Conservation (phyloP, 768 basidiomycete genomes). For the Lentinula sp. region DNA sequence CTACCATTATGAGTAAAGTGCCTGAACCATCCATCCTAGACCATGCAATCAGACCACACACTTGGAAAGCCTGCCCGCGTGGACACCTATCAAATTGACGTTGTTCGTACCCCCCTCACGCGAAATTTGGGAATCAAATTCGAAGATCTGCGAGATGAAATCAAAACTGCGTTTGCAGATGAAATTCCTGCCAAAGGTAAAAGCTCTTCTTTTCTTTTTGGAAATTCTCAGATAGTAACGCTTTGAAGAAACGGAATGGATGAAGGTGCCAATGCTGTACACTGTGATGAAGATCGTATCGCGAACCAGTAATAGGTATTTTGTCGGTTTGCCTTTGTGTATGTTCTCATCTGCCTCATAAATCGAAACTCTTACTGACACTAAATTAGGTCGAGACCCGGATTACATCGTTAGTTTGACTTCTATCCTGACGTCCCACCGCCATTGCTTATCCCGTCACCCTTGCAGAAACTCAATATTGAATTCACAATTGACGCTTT, state of each 20-base stretch:
- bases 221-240: not conserved
- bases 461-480: constrained; percentile 1
- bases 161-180: constrained; percentile 5
- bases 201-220: not conserved
- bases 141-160: constrained; percentile 9
- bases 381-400: not conserved
- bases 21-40: not conserved
- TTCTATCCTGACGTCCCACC: not conserved
- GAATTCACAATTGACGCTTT: constrained; percentile 27
- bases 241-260: constrained; percentile 5
- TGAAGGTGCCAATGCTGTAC: constrained; percentile 1
- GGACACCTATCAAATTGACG: constrained; percentile 6
- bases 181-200: constrained; percentile 6
- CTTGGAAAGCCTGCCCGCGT: not conserved
- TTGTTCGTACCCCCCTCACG: constrained; percentile 7
- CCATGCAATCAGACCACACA: constrained; percentile 5
- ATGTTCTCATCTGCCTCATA: not conserved
- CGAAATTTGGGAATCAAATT: constrained; percentile 5
- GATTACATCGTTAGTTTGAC: not conserved
- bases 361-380: not conserved
- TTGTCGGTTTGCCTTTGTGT: constrained; percentile 10
- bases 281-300: constrained; percentile 6
- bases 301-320: constrained; percentile 8
- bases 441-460: not conserved
- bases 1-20: too few relatives aligned